These are phyloP conservation scores for Oryza officinalis DNA, from an alignment of 176 grass and related monocot genomes.

Conservation along the genomic window DNA sequence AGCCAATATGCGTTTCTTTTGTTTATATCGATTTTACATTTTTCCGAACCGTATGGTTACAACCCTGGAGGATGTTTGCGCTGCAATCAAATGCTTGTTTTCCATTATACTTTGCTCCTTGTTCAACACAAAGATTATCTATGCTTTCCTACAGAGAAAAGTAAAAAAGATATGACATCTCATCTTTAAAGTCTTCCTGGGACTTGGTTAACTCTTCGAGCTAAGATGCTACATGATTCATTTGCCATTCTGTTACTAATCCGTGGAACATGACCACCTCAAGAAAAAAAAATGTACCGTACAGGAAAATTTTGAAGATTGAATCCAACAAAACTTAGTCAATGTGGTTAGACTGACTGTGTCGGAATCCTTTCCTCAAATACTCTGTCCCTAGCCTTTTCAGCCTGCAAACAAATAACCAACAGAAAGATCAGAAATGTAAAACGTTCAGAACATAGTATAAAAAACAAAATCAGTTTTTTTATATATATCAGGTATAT, in stretches of 20 bases:
- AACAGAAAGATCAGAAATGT: background rate
- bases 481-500: background rate
- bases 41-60: background rate
- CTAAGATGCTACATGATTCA: background rate
- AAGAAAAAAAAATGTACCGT: background rate
- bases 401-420: conserved; percentile 39
- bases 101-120: no score
- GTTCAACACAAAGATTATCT: background rate
- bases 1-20: background rate
- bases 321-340: background rate
- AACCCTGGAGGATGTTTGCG: no score
- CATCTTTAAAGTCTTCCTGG: background rate
- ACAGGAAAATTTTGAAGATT: background rate
- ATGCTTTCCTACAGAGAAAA: background rate
- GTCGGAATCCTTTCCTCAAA: conserved; percentile 39
- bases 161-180: background rate
- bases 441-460: background rate
- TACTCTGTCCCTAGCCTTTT: conserved; percentile 50
- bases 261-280: background rate
- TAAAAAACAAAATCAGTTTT: background rate
- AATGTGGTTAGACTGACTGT: conserved; percentile 8
- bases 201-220: background rate
- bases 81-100: no score
- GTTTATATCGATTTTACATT: background rate
- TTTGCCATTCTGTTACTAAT: background rate